Percentiles rank a stretch among this genome's conserved stretches.
Evolutionary conservation across 106 monocot species (phyloP).

Genomic region (Dendrobium chrysotoxum): DNA sequence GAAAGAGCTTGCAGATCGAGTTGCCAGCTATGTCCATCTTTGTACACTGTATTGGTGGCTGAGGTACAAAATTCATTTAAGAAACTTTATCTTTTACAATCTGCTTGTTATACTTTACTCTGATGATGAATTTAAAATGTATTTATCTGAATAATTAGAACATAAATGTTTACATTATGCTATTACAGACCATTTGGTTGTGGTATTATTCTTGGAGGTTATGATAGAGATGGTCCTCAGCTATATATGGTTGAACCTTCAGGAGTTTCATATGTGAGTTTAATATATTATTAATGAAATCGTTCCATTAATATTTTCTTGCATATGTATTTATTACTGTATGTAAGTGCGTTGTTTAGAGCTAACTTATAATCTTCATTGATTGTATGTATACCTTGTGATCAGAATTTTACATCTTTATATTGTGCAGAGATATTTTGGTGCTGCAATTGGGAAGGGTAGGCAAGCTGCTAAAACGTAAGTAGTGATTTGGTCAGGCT

Average conservation of each 20-base stretch:
- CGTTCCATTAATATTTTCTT: neutral
- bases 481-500: neutral
- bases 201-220: conserved; percentile 94
- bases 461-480: conserved; percentile 93
- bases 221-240: conserved; percentile 98
- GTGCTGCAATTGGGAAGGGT: conserved; percentile 91
- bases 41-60: conserved; percentile 99
- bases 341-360: too few relatives aligned
- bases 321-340: neutral
- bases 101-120: neutral
- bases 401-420: neutral
- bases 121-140: neutral
- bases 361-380: too few relatives aligned
- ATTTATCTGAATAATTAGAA: too few relatives aligned
- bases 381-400: neutral
- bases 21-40: conserved; percentile 99
- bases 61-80: conserved; percentile 34
- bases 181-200: conserved; percentile 85
- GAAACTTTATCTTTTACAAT: neutral
- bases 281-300: neutral
- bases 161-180: neutral
- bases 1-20: conserved; percentile 95
- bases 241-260: conserved; percentile 98
- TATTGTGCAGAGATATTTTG: conserved; percentile 73
- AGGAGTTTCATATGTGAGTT: conserved; percentile 91